A percentile compares a stretch with the other conserved stretches of the same genome.
phyloP scores from a whole-genome alignment of 192 early-diverging fungal genomes.

The Coemansia sp. region DNA sequence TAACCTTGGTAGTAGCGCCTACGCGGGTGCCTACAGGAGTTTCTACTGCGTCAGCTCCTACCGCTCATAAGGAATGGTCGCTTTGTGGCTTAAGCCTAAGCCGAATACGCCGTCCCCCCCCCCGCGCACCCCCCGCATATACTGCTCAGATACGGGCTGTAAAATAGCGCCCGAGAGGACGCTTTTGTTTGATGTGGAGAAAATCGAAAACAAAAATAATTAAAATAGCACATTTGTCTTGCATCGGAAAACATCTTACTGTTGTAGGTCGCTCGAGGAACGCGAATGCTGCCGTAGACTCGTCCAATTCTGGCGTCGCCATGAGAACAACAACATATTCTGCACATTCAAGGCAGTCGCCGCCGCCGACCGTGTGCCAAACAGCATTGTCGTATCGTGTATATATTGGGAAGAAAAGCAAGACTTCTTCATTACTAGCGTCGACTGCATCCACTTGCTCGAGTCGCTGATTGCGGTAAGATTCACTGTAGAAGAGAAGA shows the following conservation, averaged over 20 bases:
- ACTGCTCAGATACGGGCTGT: no score
- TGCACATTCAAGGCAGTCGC: slow-evolving; percentile 67
- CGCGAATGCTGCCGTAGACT: slow-evolving; percentile 65
- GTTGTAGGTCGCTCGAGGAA: slow-evolving; percentile 63
- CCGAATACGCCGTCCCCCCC: no score
- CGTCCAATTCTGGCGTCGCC: slow-evolving; percentile 75
- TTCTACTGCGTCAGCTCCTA: no score
- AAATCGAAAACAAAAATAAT: not conserved
- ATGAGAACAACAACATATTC: slow-evolving; percentile 65
- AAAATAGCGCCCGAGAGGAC: no score
- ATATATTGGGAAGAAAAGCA: slow-evolving; percentile 77
- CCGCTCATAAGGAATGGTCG: no score
- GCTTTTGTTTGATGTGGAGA: no score
- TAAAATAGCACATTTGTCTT: not conserved
- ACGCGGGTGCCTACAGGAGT: no score
- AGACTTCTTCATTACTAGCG: slow-evolving; percentile 78
- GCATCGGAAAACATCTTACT: not conserved
- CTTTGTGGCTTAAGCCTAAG: no score
- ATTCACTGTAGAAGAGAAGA: slow-evolving; percentile 84
- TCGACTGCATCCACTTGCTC: slow-evolving; percentile 76
- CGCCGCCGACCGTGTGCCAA: slow-evolving; percentile 60
- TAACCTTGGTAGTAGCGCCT: no score
- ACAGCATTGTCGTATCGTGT: slow-evolving; percentile 76
- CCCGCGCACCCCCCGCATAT: no score
- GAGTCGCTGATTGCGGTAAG: slow-evolving; percentile 75